Evolutionary conservation across 371 early-diverging fungal species (phyloP).

Genomic region (Saksenaea vasiformis): DNA sequence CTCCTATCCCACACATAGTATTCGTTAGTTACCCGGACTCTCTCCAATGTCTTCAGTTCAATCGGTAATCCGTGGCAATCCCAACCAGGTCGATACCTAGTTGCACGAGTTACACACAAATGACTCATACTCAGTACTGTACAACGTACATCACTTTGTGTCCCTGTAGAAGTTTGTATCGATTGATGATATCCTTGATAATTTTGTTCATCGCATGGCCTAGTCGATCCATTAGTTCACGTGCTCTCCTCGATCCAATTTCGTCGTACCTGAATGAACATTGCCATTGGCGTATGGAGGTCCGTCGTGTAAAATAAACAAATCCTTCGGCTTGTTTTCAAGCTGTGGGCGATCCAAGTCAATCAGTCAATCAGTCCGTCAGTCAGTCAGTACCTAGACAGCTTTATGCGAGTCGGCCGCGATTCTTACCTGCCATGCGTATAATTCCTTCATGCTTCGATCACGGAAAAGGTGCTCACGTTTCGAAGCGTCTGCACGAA

Average conservation of each 20-base stretch:
- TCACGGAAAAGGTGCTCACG: conserved; percentile 64
- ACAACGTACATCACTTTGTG: conserved; percentile 72
- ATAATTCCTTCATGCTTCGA: conserved; percentile 70
- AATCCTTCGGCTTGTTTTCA: conserved; percentile 62
- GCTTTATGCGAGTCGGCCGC: background rate
- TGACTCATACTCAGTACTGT: background rate
- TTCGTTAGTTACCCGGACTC: conserved; percentile 47
- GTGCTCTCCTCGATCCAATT: background rate
- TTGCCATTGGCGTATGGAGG: conserved; percentile 97
- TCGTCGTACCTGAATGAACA: conserved; percentile 74
- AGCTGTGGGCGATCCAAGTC: conserved; percentile 23
- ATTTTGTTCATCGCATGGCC: conserved; percentile 95
- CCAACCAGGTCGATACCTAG: conserved; percentile 91
- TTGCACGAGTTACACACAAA: background rate
- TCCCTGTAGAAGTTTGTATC: conserved; percentile 87
- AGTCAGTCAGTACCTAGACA: background rate
- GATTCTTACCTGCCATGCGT: conserved; percentile 76
- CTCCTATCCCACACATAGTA: too few species aligned
- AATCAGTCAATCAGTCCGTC: background rate
- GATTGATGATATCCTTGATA: conserved; percentile 90
- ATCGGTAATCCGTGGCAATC: conserved; percentile 98
- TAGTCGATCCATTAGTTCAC: conserved; percentile 9
- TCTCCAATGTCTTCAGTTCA: conserved; percentile 86
- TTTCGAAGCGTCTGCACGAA: conserved; percentile 69
- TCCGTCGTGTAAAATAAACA: conserved; percentile 92